Base-by-base conservation (phyloP, 2,329 filamentous ascomycete species). In the Colletotrichum musicola region DNA sequence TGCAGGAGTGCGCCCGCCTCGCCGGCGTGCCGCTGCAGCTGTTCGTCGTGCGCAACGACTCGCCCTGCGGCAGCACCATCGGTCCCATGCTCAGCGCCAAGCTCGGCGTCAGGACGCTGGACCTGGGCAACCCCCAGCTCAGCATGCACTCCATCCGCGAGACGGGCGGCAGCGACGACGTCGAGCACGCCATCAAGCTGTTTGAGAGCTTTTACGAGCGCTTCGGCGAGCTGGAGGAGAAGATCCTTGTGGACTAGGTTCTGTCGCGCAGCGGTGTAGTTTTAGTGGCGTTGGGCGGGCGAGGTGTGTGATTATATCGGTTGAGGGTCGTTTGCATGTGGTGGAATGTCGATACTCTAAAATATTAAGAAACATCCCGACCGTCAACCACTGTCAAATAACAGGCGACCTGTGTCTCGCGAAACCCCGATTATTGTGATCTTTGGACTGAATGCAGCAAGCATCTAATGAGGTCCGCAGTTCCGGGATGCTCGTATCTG, bases 61-160 rank as follows among this genome's bases (percentile, higher is more conserved):
- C 92, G 4, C 90, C 92, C 60, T 99, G 96, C 79, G 96, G 96
- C 64, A 95, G 93, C 83, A 99, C 96, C 42, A 99, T 99, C 76
- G 96, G 96, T 0, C 96, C 96, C n/a, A 98, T 98, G 90, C 85
- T 98, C 53, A 93, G 92, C 62, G 94, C 95, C 25, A 91, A 91
- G 68, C 84, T 98, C 74, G 96, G 96, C 64, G 90, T 94, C 62
- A 87, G 96, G 71, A 98, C 96, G 1, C 85, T 99, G 51, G 96
- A 99, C 81, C 82, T 98, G 64, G 95, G 95, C 10, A 98, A 98
- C 81, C 92, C 95, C 30, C 95, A 98, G 83, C 84, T 98, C 72
- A 94, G 92, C 77, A 98, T 98, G 96, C 95, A 98, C 82, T 96
- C 93, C 77, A 98, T 98, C 76, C 90, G 96, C 62, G 96, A 98